Evolutionary conservation across 2,329 filamentous ascomycete genomes (phyloP).

Genomic region (Penicillium sp.): DNA sequence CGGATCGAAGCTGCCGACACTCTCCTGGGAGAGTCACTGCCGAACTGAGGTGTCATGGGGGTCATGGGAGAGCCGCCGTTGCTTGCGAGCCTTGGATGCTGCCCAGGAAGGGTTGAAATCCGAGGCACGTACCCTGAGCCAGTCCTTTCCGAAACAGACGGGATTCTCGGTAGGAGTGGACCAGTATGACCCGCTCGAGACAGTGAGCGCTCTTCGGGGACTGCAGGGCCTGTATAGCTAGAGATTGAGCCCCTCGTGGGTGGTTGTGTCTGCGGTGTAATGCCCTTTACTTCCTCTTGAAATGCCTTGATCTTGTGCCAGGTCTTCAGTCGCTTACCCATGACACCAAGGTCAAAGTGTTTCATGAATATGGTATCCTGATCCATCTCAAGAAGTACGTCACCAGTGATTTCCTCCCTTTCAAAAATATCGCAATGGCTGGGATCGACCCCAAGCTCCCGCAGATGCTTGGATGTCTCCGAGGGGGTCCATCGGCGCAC

Average conservation of each 20-base stretch:
- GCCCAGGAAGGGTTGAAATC: constrained; percentile 31
- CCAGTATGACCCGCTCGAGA: constrained; percentile 44
- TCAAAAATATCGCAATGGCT: constrained; percentile 91
- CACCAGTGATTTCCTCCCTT: constrained; percentile 93
- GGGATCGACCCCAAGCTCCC: constrained; percentile 80
- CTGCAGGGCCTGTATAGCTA: constrained; percentile 45
- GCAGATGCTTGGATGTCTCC: constrained; percentile 86
- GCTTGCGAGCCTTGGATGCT: constrained; percentile 39
- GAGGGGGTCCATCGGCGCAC: constrained; percentile 79
- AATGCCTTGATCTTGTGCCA: constrained; percentile 95
- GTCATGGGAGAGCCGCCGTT: constrained; percentile 50
- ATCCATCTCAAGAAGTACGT: constrained; percentile 92
- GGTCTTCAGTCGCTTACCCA: constrained; percentile 85
- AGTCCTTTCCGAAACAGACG: constrained; percentile 43
- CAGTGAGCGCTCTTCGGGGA: constrained; percentile 51
- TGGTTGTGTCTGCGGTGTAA: constrained; percentile 46
- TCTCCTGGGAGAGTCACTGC: constrained; percentile 49
- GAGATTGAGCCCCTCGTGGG: constrained; percentile 39
- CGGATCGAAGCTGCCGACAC: constrained; percentile 82
- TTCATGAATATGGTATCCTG: constrained; percentile 95
- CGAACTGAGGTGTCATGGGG: constrained; percentile 48
- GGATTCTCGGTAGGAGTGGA: constrained; percentile 50
- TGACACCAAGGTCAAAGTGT: constrained; percentile 88
- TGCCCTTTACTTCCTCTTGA: constrained; percentile 78
- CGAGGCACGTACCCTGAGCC: constrained; percentile 32